phyloP scores from a whole-genome alignment of 2,329 filamentous ascomycete genomes.

The Daldinia eschscholtzii region DNA sequence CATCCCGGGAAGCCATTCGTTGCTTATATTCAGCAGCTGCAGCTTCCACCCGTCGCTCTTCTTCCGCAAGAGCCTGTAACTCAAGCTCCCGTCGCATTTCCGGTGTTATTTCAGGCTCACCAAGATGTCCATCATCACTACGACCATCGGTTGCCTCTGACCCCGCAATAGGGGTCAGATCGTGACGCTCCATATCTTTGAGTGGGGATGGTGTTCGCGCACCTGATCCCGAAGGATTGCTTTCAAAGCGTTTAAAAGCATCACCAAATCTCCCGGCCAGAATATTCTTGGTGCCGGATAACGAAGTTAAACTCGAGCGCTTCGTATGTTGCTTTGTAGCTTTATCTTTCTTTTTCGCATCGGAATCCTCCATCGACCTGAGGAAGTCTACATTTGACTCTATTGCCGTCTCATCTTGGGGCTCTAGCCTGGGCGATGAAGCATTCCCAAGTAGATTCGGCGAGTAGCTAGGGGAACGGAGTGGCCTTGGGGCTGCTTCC shows the following conservation, averaged over 20 bases:
- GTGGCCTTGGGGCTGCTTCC: conserved; percentile 67
- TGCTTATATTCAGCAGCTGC: conserved; percentile 90
- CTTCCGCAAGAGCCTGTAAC: conserved; percentile 81
- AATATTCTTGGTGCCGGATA: conserved; percentile 82
- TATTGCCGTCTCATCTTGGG: conserved; percentile 74
- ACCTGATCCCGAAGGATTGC: conserved; percentile 55
- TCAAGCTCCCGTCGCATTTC: conserved; percentile 93
- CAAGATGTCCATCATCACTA: conserved; percentile 75
- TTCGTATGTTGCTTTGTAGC: conserved; percentile 72
- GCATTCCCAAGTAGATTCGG: conserved; percentile 55
- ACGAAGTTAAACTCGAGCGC: conserved; percentile 77
- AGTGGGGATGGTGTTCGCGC: conserved; percentile 63
- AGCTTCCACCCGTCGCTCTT: conserved; percentile 89
- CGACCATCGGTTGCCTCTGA: conserved; percentile 78
- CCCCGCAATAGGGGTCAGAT: conserved; percentile 78
- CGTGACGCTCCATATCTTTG: conserved; percentile 62
- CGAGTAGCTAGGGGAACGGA: conserved; percentile 54
- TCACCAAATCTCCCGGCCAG: conserved; percentile 92
- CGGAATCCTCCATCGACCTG: conserved; percentile 77
- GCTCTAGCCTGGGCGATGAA: conserved; percentile 59
- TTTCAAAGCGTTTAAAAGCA: conserved; percentile 92
- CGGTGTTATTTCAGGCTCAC: conserved; percentile 79
- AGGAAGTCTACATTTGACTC: conserved; percentile 87
- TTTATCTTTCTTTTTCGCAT: conserved; percentile 67
- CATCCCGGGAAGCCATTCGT: conserved; percentile 74